Base-by-base conservation (phyloP, 1,284 basidiomycete species). In the Pisolithus thermaeus region DNA sequence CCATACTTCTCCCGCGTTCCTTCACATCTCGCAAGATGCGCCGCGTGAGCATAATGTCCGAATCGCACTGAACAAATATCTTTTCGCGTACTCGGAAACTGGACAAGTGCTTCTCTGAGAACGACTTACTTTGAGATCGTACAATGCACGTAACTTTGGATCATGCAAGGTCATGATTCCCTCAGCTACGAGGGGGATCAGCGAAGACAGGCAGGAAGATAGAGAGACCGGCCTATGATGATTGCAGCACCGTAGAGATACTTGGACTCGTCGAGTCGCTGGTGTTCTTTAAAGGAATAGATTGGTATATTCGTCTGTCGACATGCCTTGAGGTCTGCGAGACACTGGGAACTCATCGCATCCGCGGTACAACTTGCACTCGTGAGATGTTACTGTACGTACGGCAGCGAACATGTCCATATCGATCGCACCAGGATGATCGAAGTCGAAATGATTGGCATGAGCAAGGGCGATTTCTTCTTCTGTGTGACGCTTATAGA, bases 161-260 rank as follows among this genome's bases (percentile, higher is more conserved):
- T 95, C 92, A 56, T 92, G 84, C 39, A 99, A 70, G 3, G 91
- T 83, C 81, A 97, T 87, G 56, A 98, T 95, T 3, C 96, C 96
- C 64, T 99, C 95, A 20, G 89, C 85, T 87, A 51, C 30, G n/a
- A 30, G 27, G 47, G 37, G n/a, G 16, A 25, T 57, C 5, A 57
- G 40, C 23, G 7, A 46, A 36, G 28, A 32, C 35, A 38, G n/a
- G 37, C 23, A 16, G n/a, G 23, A 18, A 20, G 28, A 46, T 7
- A 18, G 14, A 40, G 52, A 48, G 43, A 59, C 65, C 56, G 64
- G 87, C 90, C 81, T 56, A 98, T 95, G 60, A 98, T 89, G 45
- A 98, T 90, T n/a, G 88, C 84, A 4, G 94, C 93, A 1, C 96
- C 96, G 67, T 98, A 99, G 1, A 98, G 74, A 69, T 98, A 97